Conservation (phyloP, 2,329 filamentous ascomycete genomes). For the Dactylonectria macrodidyma region DNA sequence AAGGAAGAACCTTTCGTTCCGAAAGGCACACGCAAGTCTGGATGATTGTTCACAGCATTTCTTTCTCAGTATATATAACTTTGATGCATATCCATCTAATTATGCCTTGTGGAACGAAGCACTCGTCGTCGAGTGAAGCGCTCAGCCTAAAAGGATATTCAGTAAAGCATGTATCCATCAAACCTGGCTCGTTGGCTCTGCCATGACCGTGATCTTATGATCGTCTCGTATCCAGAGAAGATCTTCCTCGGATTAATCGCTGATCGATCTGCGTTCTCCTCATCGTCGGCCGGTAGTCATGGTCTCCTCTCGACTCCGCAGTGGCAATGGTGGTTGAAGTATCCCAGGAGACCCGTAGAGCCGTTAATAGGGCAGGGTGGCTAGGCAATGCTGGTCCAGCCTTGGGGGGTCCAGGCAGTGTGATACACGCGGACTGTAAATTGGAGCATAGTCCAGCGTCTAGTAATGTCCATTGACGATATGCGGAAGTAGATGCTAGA, state of each 20-base stretch:
- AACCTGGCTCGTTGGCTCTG: not conserved
- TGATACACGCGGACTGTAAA: not conserved
- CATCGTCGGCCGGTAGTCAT: not conserved
- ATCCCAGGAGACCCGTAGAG: not conserved
- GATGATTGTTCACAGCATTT: not conserved
- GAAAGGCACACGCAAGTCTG: too few species aligned
- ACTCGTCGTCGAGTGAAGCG: not conserved
- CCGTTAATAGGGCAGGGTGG: not conserved
- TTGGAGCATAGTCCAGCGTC: not conserved
- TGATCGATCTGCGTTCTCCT: not conserved
- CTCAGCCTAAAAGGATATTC: constrained; percentile 1
- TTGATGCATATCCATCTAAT: not conserved
- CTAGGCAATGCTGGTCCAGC: not conserved
- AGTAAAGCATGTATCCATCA: constrained; percentile 1
- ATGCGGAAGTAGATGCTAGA: not conserved
- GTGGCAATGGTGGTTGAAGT: not conserved
- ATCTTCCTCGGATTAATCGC: not conserved
- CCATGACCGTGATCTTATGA: too few species aligned
- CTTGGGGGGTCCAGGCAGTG: not conserved
- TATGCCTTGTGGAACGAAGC: not conserved
- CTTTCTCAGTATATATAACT: not conserved
- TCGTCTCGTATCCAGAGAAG: not conserved
- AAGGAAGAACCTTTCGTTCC: too few species aligned
- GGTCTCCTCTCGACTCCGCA: too few species aligned
- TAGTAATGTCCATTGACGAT: not conserved